Base-by-base conservation (phyloP, 1,284 basidiomycete genomes). In the Psilocybe mexicana region DNA sequence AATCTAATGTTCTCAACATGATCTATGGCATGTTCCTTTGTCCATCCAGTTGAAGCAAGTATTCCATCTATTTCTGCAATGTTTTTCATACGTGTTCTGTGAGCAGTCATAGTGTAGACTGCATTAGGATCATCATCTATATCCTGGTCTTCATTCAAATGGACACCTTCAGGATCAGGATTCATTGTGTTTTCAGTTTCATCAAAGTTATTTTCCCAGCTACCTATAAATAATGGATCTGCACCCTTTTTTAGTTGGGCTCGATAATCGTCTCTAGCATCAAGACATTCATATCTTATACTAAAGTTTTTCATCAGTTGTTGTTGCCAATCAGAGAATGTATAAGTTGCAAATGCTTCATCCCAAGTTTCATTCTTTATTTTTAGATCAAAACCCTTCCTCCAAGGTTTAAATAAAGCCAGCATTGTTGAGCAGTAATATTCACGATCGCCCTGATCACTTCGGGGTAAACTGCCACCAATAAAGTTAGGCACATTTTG, bases 361-460 rank as follows among this genome's bases (percentile, higher is more conserved):
- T 67, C 65, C 72, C 72, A 74, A 0, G 63, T 46, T 6, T 59
- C 42, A n/a, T 38, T 25, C 4, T 12, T 11, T 2, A 2, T 1
- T 49, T 69, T 69, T 4, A 75, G 47, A 28, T 74, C 70, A 4
- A 26, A 7, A 0, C 71, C 70, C 11, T 52, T 60, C 10, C 68
- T 36, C 72, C 72, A 75, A 2, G 69, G 71, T 44, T 62, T 65
- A 38, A 74, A 74, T 0, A 75, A 55, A 71, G 28, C 61, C 73
- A 72, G 47, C 69, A 70, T 1, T 70, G 65, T 1, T 69, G 45
- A 14, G 43, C 23, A 0, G 38, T 50, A 28, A 52, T 14, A 33
- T 56, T 1, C n/a, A 3, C 12, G 3, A 4, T 40, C 10, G 14
- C 30, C 30, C 8, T 33, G 30, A 8, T 33, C 30, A 8, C 8